These are phyloP conservation scores for Trichosporon sp. DNA, from an alignment of 1,284 basidiomycete genomes.

Conservation along the genomic window DNA sequence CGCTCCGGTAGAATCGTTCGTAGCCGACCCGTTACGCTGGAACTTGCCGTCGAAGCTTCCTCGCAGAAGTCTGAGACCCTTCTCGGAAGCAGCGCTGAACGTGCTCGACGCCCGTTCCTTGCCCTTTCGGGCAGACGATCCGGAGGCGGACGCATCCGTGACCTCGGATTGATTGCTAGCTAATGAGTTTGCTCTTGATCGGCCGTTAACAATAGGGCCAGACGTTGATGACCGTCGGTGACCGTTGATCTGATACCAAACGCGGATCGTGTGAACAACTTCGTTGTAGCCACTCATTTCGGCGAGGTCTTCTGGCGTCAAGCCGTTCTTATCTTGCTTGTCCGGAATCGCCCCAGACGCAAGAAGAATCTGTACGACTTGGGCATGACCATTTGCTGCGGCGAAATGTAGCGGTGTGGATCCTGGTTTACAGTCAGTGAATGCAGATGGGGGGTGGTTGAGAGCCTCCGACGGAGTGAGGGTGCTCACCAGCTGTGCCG, in stretches of 20 bases:
- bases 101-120: constrained; percentile 37
- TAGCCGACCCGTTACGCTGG: constrained; percentile 25
- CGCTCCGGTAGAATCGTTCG: constrained; percentile 10
- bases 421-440: constrained; percentile 48
- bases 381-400: constrained; percentile 78
- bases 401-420: constrained; percentile 93
- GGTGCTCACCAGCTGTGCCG: constrained; percentile 55
- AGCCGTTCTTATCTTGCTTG: constrained; percentile 75
- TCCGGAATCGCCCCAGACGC: constrained; percentile 70
- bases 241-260: constrained; percentile 36
- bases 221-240: not conserved
- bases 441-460: not conserved
- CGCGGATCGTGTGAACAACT: constrained; percentile 44
- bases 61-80: constrained; percentile 11
- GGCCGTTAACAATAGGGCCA: not conserved
- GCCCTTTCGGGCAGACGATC: constrained; percentile 26
- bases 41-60: constrained; percentile 13
- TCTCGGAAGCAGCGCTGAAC: constrained; percentile 28
- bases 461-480: not conserved
- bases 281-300: constrained; percentile 48
- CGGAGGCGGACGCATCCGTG: not conserved
- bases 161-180: constrained; percentile 6
- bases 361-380: constrained; percentile 68
- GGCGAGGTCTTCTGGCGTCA: constrained; percentile 60
- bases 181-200: constrained; percentile 6